A percentile compares a stretch with the other conserved stretches of the same genome.
Evolutionary conservation across 345 rosid genomes (phyloP).

Genomic region (Brassica cretica): DNA sequence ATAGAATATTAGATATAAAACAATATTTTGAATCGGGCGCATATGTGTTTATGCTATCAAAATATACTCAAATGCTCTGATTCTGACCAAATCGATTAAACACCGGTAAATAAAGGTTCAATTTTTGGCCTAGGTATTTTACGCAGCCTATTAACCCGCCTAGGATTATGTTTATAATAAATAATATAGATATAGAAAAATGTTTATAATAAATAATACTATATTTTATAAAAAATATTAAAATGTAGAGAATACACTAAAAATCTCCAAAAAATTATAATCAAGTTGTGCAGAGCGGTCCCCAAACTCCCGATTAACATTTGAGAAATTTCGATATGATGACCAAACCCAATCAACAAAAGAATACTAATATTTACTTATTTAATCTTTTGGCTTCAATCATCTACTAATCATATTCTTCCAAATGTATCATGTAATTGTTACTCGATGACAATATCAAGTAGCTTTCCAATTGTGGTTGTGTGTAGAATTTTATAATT

Average conservation of each 20-base stretch:
- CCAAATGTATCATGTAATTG: slow-evolving; percentile 30
- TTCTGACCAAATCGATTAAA: not conserved
- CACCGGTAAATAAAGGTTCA: not conserved
- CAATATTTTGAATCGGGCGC: not conserved
- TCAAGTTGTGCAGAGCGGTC: not conserved
- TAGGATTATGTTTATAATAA: not conserved
- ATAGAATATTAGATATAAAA: not conserved
- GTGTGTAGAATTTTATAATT: slow-evolving; percentile 34
- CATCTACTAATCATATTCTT: slow-evolving; percentile 34
- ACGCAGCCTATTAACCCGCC: not conserved
- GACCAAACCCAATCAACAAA: slow-evolving; percentile 30
- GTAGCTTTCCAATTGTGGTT: slow-evolving; percentile 37
- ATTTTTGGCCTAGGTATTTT: not conserved
- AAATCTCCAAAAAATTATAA: not conserved
- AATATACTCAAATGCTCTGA: not conserved
- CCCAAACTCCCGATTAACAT: not conserved
- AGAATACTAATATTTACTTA: slow-evolving; percentile 2
- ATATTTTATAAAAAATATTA: not conserved
- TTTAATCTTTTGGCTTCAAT: not conserved
- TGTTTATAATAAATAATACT: not conserved
- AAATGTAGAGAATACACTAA: not conserved
- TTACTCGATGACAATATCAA: slow-evolving; percentile 6
- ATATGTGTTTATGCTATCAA: not conserved
- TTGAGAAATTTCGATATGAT: slow-evolving; percentile 21
- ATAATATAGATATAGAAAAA: no score